Evolutionary conservation across 139 green algal species (phyloP).

Genomic region (Pedinophyceae sp.): DNA sequence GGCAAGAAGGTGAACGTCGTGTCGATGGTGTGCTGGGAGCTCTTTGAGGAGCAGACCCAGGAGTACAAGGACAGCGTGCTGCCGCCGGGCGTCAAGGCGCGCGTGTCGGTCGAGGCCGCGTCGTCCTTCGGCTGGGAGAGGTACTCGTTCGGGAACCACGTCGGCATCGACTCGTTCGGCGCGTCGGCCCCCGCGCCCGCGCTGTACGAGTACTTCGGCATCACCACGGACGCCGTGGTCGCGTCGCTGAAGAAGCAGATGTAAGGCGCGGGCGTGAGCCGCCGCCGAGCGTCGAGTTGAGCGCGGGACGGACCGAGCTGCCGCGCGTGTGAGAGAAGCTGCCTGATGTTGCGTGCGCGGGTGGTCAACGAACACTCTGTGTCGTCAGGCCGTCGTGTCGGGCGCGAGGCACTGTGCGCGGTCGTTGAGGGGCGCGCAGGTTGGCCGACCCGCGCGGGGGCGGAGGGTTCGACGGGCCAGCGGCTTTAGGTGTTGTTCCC

Average conservation of each 20-base stretch:
- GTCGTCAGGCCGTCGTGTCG: too few species aligned
- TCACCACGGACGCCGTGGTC: constrained; percentile 60
- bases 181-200: constrained; percentile 70
- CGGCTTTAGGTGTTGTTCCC: too few species aligned
- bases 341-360: too few species aligned
- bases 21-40: constrained; percentile 89
- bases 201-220: constrained; percentile 94
- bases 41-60: constrained; percentile 82
- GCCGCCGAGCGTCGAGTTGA: too few species aligned
- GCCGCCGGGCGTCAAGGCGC: constrained; percentile 41
- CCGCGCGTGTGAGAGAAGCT: too few species aligned
- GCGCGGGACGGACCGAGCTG: too few species aligned
- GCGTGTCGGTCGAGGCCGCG: constrained; percentile 84
- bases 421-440: too few species aligned
- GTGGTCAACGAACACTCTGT: too few species aligned
- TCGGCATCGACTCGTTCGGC: constrained; percentile 88
- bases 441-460: too few species aligned
- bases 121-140: constrained; percentile 82
- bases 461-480: too few species aligned
- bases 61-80: constrained; percentile 45
- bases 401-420: too few species aligned
- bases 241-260: constrained; percentile 51
- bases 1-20: constrained; percentile 85
- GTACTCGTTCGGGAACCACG: constrained; percentile 55
- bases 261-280: too few species aligned